Evolutionary conservation across 1,139 yeast species (phyloP), one percentile per base, ranked within the genome.

Genomic region (Saccharomycopsis hybrid): DNA sequence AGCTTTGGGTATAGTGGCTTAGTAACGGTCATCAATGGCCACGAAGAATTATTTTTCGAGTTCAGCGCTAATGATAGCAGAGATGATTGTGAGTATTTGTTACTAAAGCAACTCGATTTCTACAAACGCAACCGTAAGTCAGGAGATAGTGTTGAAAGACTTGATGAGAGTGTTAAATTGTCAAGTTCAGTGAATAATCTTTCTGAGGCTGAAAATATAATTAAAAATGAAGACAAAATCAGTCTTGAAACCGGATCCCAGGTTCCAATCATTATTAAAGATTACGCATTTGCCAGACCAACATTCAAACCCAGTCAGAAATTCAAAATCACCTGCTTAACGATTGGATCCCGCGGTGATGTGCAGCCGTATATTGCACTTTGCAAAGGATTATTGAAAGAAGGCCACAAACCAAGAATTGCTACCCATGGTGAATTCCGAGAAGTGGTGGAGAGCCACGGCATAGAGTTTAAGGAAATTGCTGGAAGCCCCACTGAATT

Each of bases 341-440:
- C 97, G 0, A 90, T 90, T 61, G 97, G 97, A 0, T 87, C 96
- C 0, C 72, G 97, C 52, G 97, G 97, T 42, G 97, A 90, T 65
- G 97, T 90, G 5, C 97, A 90, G 63, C 97, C 97, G 0, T 92
- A 89, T 62, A 84, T 90, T 56, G 92, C 97, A 0, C 67, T 90
- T n/a, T 94, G 87, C 0, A 79, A 81, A 58, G 96, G 92, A 0
- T 69, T 90, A 45, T 65, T 78, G 44, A 70, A 71, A 32, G 96
- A 90, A 59, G 97, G 97, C 0, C 97, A 90, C 61, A 65, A 65
- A 25, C 95, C 88, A 1, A 80, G 82, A 27, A 89, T 90, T 54
- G 95, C 94, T 0, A 85, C 97, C 0, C 97, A 90, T 63, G 60
- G 61, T 0, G 97, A 90, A 63, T 90, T 89, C 62, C 71, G 76